Conservation (phyloP, 768 basidiomycete genomes). For the Trametes sanguinea region DNA sequence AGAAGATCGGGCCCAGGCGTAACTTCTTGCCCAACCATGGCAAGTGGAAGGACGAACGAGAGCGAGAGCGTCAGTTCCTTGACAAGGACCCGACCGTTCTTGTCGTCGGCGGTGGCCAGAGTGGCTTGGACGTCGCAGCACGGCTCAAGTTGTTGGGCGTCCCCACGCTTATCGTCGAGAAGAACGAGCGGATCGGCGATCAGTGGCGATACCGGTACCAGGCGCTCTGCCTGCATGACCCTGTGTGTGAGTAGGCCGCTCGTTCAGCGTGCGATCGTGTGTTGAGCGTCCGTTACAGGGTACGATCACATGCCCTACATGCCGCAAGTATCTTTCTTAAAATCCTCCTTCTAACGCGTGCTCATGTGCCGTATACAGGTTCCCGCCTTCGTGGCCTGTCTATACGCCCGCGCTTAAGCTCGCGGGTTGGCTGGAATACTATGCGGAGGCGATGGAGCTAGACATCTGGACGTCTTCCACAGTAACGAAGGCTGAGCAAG, state of each 20-base stretch:
- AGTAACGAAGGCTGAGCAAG: slow-evolving; percentile 31
- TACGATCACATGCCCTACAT: slow-evolving; percentile 55
- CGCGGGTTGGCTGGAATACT: slow-evolving; percentile 69
- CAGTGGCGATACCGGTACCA: slow-evolving; percentile 70
- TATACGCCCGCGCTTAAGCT: slow-evolving; percentile 61
- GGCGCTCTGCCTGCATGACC: slow-evolving; percentile 65
- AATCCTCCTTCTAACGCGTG: too few species aligned
- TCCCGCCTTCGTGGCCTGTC: slow-evolving; percentile 61
- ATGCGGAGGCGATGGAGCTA: slow-evolving; percentile 59
- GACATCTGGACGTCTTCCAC: slow-evolving; percentile 59
- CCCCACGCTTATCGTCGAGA: slow-evolving; percentile 60
- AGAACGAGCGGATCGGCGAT: slow-evolving; percentile 58
- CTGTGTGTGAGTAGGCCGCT: slow-evolving; percentile 53
- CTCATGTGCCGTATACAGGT: slow-evolving; percentile 36
- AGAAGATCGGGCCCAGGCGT: slow-evolving; percentile 39
- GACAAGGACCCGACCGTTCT: slow-evolving; percentile 54
- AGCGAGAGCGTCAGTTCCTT: slow-evolving; percentile 39
- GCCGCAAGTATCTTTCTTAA: slow-evolving; percentile 41
- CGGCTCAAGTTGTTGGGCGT: slow-evolving; percentile 56
- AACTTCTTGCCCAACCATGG: slow-evolving; percentile 40
- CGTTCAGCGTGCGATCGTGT: not conserved
- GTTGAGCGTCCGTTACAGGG: slow-evolving; percentile 31
- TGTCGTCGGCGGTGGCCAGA: slow-evolving; percentile 53
- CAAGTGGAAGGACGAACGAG: slow-evolving; percentile 44
- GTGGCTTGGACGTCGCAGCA: slow-evolving; percentile 59